phyloP scores from a whole-genome alignment of 129 eudicot genomes.

The Gnaphalium uliginosum region DNA sequence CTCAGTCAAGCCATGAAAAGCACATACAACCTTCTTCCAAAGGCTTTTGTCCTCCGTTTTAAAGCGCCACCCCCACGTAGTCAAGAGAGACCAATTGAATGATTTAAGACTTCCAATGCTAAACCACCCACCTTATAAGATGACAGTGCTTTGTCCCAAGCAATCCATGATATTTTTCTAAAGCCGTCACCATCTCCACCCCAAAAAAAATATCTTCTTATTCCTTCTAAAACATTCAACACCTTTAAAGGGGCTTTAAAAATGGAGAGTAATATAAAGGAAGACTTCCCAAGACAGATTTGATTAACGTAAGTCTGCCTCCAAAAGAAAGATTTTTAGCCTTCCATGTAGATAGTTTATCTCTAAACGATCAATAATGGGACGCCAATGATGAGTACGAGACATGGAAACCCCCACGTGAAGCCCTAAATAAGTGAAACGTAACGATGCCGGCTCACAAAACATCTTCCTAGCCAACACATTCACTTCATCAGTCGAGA shows the following conservation, averaged over 20 bases:
- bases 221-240: background rate
- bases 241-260: background rate
- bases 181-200: background rate
- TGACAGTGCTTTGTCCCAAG: background rate
- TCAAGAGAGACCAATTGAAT: background rate
- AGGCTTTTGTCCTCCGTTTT: background rate
- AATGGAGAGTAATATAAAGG: background rate
- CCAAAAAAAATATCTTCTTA: background rate
- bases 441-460: no score
- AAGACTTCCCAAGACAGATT: no score
- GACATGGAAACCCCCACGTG: no score
- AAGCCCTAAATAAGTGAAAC: no score
- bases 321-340: no score
- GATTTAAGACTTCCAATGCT: background rate
- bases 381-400: no score
- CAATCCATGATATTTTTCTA: background rate
- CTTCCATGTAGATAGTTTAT: no score
- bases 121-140: background rate
- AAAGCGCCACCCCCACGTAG: background rate
- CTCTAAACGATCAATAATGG: no score
- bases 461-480: no score
- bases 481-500: no score
- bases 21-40: background rate
- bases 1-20: background rate
- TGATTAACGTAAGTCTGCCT: no score